phyloP scores from a whole-genome alignment of 1,284 basidiomycete species.

The Ustilago vetiveriae region DNA sequence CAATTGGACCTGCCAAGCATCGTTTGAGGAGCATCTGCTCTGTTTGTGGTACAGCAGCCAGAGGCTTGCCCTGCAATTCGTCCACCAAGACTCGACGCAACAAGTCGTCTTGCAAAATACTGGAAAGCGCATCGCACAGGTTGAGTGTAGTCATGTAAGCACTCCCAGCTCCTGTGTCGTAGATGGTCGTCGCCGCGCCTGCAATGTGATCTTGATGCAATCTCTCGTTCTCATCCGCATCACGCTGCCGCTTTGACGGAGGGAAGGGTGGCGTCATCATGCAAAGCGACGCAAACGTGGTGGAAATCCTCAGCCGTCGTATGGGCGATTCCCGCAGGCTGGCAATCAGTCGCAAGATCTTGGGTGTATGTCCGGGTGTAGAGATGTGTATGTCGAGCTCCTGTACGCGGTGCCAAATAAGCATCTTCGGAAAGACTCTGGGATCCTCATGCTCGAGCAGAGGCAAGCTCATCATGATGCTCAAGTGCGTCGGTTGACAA shows the following conservation, averaged over 20 bases:
- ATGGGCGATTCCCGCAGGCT: constrained; percentile 48
- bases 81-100: constrained; percentile 26
- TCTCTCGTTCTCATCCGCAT: constrained; percentile 5
- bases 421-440: constrained; percentile 55
- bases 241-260: constrained; percentile 27
- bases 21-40: constrained; percentile 18
- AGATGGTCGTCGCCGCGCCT: background rate
- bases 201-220: background rate
- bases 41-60: constrained; percentile 9
- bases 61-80: constrained; percentile 35
- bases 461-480: constrained; percentile 59
- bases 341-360: constrained; percentile 49
- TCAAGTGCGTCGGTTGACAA: constrained; percentile 54
- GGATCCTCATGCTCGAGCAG: constrained; percentile 61
- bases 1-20: constrained; percentile 13
- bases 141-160: constrained; percentile 8
- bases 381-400: constrained; percentile 60
- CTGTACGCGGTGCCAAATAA: constrained; percentile 58
- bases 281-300: constrained; percentile 52
- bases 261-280: constrained; percentile 53
- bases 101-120: constrained; percentile 22
- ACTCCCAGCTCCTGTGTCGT: background rate
- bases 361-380: constrained; percentile 46
- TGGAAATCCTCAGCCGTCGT: constrained; percentile 54
- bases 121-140: constrained; percentile 27